phyloP scores from a whole-genome alignment of 768 basidiomycete species.

The Lentinula guzmanii region DNA sequence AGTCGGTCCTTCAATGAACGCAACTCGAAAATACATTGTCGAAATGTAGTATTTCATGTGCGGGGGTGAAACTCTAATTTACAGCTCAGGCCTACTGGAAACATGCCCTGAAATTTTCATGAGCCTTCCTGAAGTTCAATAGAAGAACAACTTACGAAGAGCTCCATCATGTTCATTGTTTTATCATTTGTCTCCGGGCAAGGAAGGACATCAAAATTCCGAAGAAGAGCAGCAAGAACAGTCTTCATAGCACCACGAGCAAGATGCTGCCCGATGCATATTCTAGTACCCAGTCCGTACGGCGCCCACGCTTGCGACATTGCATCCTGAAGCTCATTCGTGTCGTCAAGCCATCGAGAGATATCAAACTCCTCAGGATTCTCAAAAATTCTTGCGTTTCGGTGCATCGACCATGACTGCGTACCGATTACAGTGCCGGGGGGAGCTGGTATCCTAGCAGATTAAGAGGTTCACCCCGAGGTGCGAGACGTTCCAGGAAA shows the following conservation, averaged over 20 bases:
- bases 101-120: no score
- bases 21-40: no score
- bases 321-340: slow-evolving; percentile 20
- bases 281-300: slow-evolving; percentile 47
- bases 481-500: slow-evolving; percentile 72
- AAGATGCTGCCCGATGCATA: slow-evolving; percentile 74
- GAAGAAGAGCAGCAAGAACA: slow-evolving; percentile 48
- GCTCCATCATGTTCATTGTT: slow-evolving; percentile 75
- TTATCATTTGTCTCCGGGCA: slow-evolving; percentile 63
- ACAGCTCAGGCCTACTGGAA: no score
- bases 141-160: slow-evolving; percentile 51
- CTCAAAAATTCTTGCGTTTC: slow-evolving; percentile 20
- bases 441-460: slow-evolving; percentile 75
- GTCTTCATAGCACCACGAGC: slow-evolving; percentile 64
- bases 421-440: slow-evolving; percentile 74
- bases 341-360: slow-evolving; percentile 67
- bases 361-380: slow-evolving; percentile 60
- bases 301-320: slow-evolving; percentile 3
- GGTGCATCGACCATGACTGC: slow-evolving; percentile 85
- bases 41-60: no score
- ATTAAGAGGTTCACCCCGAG: slow-evolving; percentile 55
- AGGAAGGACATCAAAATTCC: slow-evolving; percentile 64
- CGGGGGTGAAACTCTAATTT: no score
- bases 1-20: no score
- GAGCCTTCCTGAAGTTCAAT: no score